Percentiles rank a stretch among this genome's conserved stretches.
Evolutionary conservation across 768 basidiomycete genomes (phyloP).

Genomic region (Russula lepida): DNA sequence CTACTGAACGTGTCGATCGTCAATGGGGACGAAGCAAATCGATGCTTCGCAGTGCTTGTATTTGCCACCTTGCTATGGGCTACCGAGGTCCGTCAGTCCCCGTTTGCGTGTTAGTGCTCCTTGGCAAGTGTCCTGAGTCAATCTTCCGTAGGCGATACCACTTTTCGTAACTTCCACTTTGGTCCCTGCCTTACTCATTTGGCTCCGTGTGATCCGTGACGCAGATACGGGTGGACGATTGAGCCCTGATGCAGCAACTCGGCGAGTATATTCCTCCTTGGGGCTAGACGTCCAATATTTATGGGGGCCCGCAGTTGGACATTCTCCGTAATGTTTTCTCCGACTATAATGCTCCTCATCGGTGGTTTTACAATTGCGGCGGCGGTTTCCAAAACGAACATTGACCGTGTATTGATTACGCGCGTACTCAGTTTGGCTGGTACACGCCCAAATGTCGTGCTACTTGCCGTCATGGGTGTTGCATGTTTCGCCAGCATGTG

Average conservation of each 20-base stretch:
- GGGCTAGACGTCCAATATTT: slow-evolving; percentile 1
- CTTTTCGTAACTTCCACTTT: slow-evolving; percentile 93
- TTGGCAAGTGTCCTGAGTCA: background rate
- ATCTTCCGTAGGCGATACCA: slow-evolving; percentile 70
- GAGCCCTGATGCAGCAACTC: slow-evolving; percentile 63
- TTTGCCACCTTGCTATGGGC: slow-evolving; percentile 96
- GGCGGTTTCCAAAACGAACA: slow-evolving; percentile 89
- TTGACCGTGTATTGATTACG: slow-evolving; percentile 87
- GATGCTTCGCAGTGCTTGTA: slow-evolving; percentile 81
- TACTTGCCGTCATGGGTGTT: slow-evolving; percentile 92
- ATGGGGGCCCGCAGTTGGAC: slow-evolving; percentile 51
- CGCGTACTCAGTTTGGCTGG: slow-evolving; percentile 87
- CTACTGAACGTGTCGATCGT: slow-evolving; percentile 57
- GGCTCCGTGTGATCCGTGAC: slow-evolving; percentile 68
- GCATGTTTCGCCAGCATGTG: slow-evolving; percentile 99
- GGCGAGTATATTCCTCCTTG: slow-evolving; percentile 40
- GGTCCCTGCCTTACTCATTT: slow-evolving; percentile 82
- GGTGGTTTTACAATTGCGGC: slow-evolving; percentile 98
- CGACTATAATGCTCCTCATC: slow-evolving; percentile 96
- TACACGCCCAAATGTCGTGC: slow-evolving; percentile 72
- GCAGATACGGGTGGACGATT: slow-evolving; percentile 45
- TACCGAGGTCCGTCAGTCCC: slow-evolving; percentile 59
- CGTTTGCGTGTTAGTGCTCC: background rate
- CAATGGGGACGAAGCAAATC: slow-evolving; percentile 64
- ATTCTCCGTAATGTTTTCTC: slow-evolving; percentile 93